A percentile compares a stretch with the other conserved stretches of the same genome.
Conservation (phyloP, 2,329 filamentous ascomycete species). For the Didymellaceae sp. region DNA sequence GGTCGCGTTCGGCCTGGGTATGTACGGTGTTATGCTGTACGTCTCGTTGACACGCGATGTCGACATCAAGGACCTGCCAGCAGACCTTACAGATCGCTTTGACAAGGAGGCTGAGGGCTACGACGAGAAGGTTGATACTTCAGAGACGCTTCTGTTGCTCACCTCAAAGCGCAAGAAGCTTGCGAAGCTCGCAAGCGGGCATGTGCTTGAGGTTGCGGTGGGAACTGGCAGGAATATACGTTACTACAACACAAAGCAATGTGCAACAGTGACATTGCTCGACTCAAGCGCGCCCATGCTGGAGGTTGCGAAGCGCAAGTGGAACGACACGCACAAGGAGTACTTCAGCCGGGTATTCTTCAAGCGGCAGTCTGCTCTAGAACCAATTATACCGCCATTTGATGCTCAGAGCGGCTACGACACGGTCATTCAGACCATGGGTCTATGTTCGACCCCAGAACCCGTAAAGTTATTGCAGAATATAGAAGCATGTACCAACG, state of each 20-base stretch:
- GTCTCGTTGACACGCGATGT: slow-evolving; percentile 35
- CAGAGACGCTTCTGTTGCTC: slow-evolving; percentile 53
- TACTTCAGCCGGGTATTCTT: slow-evolving; percentile 50
- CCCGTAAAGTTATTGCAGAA: slow-evolving; percentile 54
- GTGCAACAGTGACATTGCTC: slow-evolving; percentile 55
- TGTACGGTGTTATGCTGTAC: slow-evolving; percentile 50
- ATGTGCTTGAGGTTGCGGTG: slow-evolving; percentile 58
- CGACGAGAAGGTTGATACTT: slow-evolving; percentile 55
- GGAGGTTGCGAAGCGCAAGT: slow-evolving; percentile 56
- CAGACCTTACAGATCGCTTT: slow-evolving; percentile 55
- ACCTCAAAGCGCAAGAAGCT: slow-evolving; percentile 50
- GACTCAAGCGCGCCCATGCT: slow-evolving; percentile 58
- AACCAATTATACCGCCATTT: slow-evolving; percentile 52
- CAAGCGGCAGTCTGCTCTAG: slow-evolving; percentile 53
- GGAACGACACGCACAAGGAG: slow-evolving; percentile 51
- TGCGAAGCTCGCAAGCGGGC: slow-evolving; percentile 49
- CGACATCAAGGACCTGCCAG: slow-evolving; percentile 38
- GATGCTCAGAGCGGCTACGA: slow-evolving; percentile 53
- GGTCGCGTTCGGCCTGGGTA: slow-evolving; percentile 49
- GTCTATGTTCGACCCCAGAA: slow-evolving; percentile 56
- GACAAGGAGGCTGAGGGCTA: slow-evolving; percentile 54
- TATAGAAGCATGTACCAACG: slow-evolving; percentile 52
- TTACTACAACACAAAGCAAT: slow-evolving; percentile 52
- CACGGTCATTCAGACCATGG: slow-evolving; percentile 60
- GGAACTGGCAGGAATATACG: slow-evolving; percentile 58